Base-by-base conservation (phyloP, 257 asterid species). In the Lycium ferocissimum region DNA sequence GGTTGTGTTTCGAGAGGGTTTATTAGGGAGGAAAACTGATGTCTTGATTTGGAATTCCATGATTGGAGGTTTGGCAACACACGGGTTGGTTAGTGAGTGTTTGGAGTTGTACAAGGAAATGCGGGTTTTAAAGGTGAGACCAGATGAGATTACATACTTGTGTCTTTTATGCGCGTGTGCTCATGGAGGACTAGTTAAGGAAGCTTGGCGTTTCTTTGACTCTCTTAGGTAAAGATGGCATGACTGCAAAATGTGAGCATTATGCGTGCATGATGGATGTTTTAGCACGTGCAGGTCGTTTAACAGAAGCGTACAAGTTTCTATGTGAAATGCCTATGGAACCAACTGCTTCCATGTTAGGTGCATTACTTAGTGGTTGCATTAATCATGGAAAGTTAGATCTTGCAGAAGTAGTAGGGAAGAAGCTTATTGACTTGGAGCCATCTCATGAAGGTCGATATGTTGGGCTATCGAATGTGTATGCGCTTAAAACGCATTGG, bases 1-100 rank as follows among this genome's bases (percentile, higher is more conserved):
- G 86, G 83, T 9, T 53, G 91, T 93, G 47, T 95, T 95, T 78
- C 93, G 85, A n/a, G 89, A 87, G 81, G 90, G 26, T 75, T 40
- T 88, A 5, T 40, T 88, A 5, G 45, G 7, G 71, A 84, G 87
- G 45, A 87, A 88, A 62, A 92, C 91, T 0, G 95, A 94, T 82
- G 92, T 90, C 7, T 80, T 95, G 3, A 79, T 95, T 20, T 95
- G 98, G 98, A 95, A 94, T 22, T 84, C 96, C 8, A 85, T 95
- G 89, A 94, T 95, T 22, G 94, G 97, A 54, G 98, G 98, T 87
- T 92, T 94, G 26, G 98, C 98, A 10, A 86, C 92, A n/a, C 98
- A 95, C 51, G 98, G 97, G 4, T 85, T 82, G 43, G 86, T 91
- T 40, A 43, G 13, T 2, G 88, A 90, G 86, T 91, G 97, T 6